Evolutionary conservation across 768 basidiomycete species (phyloP).

Genomic region (Amanita polypyramis): DNA sequence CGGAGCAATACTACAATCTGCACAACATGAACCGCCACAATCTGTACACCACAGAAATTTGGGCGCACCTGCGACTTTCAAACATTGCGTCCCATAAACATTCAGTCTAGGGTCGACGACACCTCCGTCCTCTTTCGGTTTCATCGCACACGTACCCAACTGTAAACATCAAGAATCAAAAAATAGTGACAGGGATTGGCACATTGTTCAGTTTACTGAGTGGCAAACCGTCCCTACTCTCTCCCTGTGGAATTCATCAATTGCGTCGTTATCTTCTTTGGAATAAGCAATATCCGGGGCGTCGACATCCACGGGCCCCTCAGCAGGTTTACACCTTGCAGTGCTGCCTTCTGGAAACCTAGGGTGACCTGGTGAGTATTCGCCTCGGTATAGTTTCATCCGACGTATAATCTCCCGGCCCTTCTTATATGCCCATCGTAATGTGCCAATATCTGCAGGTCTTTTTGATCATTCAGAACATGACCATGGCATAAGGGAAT

Average conservation of each 20-base stretch:
- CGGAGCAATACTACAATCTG: slow-evolving; percentile 30
- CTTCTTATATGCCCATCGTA: slow-evolving; percentile 47
- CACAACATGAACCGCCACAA: background rate
- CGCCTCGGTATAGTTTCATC: slow-evolving; percentile 35
- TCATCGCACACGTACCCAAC: slow-evolving; percentile 65
- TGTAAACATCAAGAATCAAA: slow-evolving; percentile 12
- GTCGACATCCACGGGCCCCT: slow-evolving; percentile 21
- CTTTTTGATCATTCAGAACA: slow-evolving; percentile 13
- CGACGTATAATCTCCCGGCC: slow-evolving; percentile 43
- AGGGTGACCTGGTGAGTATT: slow-evolving; percentile 25
- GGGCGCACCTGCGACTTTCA: slow-evolving; percentile 48
- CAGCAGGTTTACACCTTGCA: slow-evolving; percentile 16
- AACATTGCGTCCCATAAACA: slow-evolving; percentile 46
- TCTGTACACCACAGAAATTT: background rate
- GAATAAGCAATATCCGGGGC: slow-evolving; percentile 30
- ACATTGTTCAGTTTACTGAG: slow-evolving; percentile 20
- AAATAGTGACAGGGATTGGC: background rate
- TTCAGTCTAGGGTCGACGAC: slow-evolving; percentile 54
- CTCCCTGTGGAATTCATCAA: slow-evolving; percentile 27
- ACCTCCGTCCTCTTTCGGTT: slow-evolving; percentile 42
- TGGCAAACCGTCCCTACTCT: slow-evolving; percentile 33
- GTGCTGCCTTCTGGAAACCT: slow-evolving; percentile 24
- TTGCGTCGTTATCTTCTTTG: slow-evolving; percentile 29
- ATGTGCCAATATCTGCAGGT: slow-evolving; percentile 30
- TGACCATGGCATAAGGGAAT: background rate